Evolutionary conservation across 257 asterid species (phyloP).

Genomic region (Anisodus acutangulus): DNA sequence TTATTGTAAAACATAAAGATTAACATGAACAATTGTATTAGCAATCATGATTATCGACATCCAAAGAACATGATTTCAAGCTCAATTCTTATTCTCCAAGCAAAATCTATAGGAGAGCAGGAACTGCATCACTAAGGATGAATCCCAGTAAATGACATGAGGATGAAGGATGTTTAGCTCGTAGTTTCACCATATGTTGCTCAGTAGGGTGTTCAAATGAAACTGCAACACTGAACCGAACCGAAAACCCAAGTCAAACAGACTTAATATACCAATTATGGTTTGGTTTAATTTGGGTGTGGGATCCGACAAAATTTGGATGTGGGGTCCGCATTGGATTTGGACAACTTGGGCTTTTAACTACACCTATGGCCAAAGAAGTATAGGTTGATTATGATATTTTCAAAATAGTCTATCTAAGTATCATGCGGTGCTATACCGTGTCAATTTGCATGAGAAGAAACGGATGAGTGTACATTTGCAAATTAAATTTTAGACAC

Average conservation of each 20-base stretch:
- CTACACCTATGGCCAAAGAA: background rate
- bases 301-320: background rate
- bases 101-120: background rate
- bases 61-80: background rate
- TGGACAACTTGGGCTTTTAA: background rate
- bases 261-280: background rate
- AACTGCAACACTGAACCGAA: background rate
- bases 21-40: background rate
- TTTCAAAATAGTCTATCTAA: no score
- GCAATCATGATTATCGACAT: background rate
- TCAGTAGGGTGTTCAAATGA: background rate
- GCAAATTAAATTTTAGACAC: no score
- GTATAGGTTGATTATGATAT: background rate
- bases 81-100: background rate
- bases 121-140: background rate
- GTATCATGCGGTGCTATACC: no score
- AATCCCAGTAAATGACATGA: background rate
- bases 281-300: background rate
- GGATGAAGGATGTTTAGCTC: background rate
- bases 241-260: background rate
- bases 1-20: constrained; percentile 8
- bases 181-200: background rate
- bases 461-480: no score
- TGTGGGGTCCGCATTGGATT: background rate
- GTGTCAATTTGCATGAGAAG: no score